A percentile compares a stretch with the other conserved stretches of the same genome.
These are phyloP conservation scores for Blastobotrys attinorum DNA, from an alignment of 805 yeast genomes.

Conservation along the genomic window DNA sequence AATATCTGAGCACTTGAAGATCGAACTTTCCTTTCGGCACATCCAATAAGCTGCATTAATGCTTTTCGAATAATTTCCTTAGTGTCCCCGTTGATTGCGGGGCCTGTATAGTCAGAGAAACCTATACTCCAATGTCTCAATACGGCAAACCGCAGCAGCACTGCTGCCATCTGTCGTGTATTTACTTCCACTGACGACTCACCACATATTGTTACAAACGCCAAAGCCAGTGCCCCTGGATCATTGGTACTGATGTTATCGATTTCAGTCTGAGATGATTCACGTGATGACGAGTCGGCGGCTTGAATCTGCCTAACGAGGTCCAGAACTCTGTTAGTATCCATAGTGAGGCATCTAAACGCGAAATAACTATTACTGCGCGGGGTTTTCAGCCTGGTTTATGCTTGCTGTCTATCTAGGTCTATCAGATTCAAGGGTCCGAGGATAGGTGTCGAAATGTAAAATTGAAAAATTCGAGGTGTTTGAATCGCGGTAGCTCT, in stretches of 20 bases:
- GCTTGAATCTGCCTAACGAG: background rate
- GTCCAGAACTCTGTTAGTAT: background rate
- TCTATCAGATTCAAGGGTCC: no score
- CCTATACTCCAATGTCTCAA: constrained; percentile 79
- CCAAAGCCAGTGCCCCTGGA: background rate
- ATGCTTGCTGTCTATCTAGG: no score
- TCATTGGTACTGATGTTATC: background rate
- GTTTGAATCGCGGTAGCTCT: no score
- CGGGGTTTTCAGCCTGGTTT: no score
- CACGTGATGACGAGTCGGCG: background rate
- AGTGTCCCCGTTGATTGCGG: constrained; percentile 45
- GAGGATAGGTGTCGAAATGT: no score
- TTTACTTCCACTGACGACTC: background rate
- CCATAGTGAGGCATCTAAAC: no score
- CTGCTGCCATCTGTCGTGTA: constrained; percentile 47
- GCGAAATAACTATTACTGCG: no score
- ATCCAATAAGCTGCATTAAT: constrained; percentile 42
- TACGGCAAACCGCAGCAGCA: constrained; percentile 60
- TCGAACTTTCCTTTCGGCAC: constrained; percentile 51
- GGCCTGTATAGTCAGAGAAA: constrained; percentile 65
- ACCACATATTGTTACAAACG: background rate
- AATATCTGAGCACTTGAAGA: constrained; percentile 64
- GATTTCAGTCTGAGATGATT: background rate
- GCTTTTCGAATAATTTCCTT: constrained; percentile 45
- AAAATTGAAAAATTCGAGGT: no score